Base-by-base conservation (phyloP, 2,329 filamentous ascomycete species). In the Fusarium sp. region DNA sequence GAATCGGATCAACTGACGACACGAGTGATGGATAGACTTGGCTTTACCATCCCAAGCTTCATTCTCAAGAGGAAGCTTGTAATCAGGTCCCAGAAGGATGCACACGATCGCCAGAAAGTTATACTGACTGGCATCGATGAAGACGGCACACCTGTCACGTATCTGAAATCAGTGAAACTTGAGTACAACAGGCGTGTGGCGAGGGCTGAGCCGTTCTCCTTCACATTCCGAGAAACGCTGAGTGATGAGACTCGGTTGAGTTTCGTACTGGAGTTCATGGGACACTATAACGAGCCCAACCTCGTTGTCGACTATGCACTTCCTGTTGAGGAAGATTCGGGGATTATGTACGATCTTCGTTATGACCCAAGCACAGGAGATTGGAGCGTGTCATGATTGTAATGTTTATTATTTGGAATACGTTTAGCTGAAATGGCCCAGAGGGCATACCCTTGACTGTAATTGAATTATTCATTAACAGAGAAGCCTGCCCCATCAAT, bases 211-310 rank as follows among this genome's bases (percentile, higher is more conserved):
- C 82, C 79, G 0, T 82, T 82, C 26, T 39, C 62, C 0, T 74
- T 83, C 49, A 72, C 66, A 2, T 76, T 81, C 12, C 76, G 78
- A 12, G 74, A 72, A 4, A 62, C 62, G 1, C 45, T 77, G 2
- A 68, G 70, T 5, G 21, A 45, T 1, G 75, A 69, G 0, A 63
- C 67, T 5, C 28, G 70, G 4, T 48, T 82, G 20, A 77, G 74
- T n/a, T 65, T 83, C 1, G 77, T 80, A 21, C 67, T 83, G 5
- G 78, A 83, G 62, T 83, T 83, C 11, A 83, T 83, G 79, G 81
- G 82, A 0, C 77, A 83, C 50, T 83, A 83, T 28, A 75, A 76
- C 3, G 82, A 83, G 63, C 81, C 81, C 0, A 79, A 79, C 36
- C 46, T 83, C 2, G 9, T 45, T 4, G 14, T 73, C 1, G 45